Base-by-base conservation (phyloP, 2,329 filamentous ascomycete species). In the Phialophora expanda region DNA sequence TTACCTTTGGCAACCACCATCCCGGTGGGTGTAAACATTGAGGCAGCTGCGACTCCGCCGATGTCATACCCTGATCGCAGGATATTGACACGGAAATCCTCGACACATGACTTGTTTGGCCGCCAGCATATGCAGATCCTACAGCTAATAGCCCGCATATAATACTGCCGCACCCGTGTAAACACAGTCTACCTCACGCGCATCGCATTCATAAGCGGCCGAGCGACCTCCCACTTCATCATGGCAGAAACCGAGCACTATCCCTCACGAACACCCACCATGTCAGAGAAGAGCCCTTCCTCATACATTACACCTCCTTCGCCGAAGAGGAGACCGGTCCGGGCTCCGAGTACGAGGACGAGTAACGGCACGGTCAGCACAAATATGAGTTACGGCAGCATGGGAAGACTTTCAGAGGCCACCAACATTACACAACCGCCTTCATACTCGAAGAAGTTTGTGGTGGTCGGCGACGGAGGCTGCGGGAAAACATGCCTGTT, bases 401-500 rank as follows among this genome's bases (percentile, higher is more conserved):
- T 88, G 57, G 90, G 89, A 73, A 85, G 89, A 75, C 89, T 93
- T 78, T 93, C 91, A 56, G 87, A 90, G 66, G 89, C 86, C 67
- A 97, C 94, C 61, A 89, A 92, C 78, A 87, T 94, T 79, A 97
- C 94, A 57, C 92, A 96, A 76, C 92, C 91, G 26, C 93, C 94
- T 3, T 87, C 92, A 64, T 97, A 95, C 81, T 98, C 94, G 72
- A 99, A 99, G 85, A 99, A 99, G 86, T 95, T 99, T 77, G 95
- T 99, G 53, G 95, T 99, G 59, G 95, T 99, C 54, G 95, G 95
- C 69, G 95, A 99, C 79, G 95, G 95, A 74, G 95, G 95, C 69
- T 99, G 95, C 80, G 95, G 95, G 74, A 99, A 99, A 88, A 99
- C 95, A 8, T 99, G 95, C 83, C 84, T 99, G 73, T 84, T 99